These are phyloP conservation scores for Trichomonas tenax DNA, from an alignment of 208 protist species.

Conservation along the genomic window DNA sequence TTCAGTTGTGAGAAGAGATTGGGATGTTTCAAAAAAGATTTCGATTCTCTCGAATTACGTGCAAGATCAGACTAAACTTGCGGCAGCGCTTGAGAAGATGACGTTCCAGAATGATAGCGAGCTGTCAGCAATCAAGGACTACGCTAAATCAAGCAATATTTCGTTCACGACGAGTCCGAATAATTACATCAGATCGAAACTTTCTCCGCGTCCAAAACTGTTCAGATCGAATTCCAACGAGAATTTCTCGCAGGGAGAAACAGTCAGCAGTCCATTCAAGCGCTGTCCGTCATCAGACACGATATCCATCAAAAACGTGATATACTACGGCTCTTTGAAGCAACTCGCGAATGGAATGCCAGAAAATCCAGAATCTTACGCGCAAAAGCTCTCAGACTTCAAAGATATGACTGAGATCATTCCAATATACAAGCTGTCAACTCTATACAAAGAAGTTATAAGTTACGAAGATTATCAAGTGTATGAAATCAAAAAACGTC, in stretches of 20 bases:
- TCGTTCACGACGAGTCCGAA: background rate
- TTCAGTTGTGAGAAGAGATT: background rate
- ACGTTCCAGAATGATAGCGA: background rate
- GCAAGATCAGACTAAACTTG: background rate
- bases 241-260: background rate
- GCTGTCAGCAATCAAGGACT: background rate
- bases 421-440: background rate
- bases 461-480: background rate
- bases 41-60: background rate
- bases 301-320: background rate
- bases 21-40: background rate
- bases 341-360: background rate
- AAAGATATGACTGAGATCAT: background rate
- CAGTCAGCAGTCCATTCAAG: too few relatives aligned
- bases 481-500: background rate
- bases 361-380: background rate
- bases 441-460: background rate
- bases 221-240: background rate
- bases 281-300: background rate
- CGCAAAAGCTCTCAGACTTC: background rate
- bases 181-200: background rate
- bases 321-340: background rate
- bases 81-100: background rate
- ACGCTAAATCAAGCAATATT: background rate
- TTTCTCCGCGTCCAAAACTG: background rate